Conservation (phyloP, 345 rosid species). For the Ailanthus altissimus region DNA sequence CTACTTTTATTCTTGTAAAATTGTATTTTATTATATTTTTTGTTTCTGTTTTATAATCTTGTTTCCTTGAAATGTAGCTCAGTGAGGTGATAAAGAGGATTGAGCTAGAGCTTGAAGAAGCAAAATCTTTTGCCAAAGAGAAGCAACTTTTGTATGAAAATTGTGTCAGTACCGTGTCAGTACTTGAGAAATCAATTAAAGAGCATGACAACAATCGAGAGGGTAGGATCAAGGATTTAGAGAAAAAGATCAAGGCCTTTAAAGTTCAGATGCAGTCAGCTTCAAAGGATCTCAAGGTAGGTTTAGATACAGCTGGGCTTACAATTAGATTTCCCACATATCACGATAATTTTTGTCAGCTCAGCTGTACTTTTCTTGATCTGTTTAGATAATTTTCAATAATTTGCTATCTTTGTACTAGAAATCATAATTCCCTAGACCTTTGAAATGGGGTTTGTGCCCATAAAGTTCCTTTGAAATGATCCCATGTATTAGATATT, state of each 20-base stretch:
- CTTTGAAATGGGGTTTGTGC: not conserved
- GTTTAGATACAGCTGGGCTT: slow-evolving; percentile 11
- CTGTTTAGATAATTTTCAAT: not conserved
- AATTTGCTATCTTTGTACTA: slow-evolving; percentile 9
- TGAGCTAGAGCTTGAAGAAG: slow-evolving; percentile 79
- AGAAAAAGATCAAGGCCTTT: slow-evolving; percentile 63
- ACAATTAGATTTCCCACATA: not conserved
- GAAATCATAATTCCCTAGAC: not conserved
- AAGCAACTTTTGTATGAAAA: slow-evolving; percentile 59
- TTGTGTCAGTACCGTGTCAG: slow-evolving; percentile 52
- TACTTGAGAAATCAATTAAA: slow-evolving; percentile 74
- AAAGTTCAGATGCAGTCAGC: slow-evolving; percentile 73
- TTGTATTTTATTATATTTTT: slow-evolving; percentile 16
- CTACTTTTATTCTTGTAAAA: not conserved
- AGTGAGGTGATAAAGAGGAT: slow-evolving; percentile 79
- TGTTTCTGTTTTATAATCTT: slow-evolving; percentile 15
- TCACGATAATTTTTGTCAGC: not conserved
- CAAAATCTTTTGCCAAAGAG: slow-evolving; percentile 60
- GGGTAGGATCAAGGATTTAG: slow-evolving; percentile 76
- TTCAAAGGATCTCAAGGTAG: slow-evolving; percentile 82
- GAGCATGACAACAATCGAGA: slow-evolving; percentile 82
- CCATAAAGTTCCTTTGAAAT: not conserved
- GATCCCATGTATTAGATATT: not conserved
- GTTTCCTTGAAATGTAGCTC: slow-evolving; percentile 45
- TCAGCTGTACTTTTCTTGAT: slow-evolving; percentile 1